These are phyloP conservation scores for Tulasnella sp. DNA, from an alignment of 768 basidiomycete genomes.

Conservation along the genomic window DNA sequence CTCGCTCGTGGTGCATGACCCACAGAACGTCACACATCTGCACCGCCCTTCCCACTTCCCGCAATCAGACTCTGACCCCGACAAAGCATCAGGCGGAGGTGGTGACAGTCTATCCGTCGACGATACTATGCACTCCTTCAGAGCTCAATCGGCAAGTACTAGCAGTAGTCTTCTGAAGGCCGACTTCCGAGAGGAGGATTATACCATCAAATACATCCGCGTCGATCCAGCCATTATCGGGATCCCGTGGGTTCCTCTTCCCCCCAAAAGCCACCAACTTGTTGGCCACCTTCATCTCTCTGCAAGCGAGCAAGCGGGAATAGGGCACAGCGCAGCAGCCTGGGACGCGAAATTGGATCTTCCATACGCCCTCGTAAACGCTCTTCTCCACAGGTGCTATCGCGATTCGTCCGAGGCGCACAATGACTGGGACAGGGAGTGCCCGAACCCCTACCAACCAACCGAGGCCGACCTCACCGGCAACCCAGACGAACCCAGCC, in stretches of 20 bases:
- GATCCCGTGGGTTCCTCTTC: neutral
- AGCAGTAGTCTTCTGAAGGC: neutral
- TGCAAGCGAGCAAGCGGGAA: neutral
- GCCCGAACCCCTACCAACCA: neutral
- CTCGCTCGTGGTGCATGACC: slow-evolving; percentile 3
- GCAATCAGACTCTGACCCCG: neutral
- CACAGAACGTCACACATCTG: neutral
- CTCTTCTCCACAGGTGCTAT: neutral
- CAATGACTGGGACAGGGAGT: neutral
- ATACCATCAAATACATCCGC: neutral
- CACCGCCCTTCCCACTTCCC: neutral
- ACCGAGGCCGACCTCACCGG: neutral
- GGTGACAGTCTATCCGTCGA: neutral
- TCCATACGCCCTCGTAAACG: neutral
- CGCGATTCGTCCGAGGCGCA: neutral
- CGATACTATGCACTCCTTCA: too few relatives aligned
- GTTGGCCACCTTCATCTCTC: neutral
- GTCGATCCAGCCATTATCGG: neutral
- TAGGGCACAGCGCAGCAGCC: neutral
- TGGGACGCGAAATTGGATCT: neutral
- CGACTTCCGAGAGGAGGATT: neutral
- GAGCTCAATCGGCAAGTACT: neutral
- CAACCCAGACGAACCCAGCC: neutral
- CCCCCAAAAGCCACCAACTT: neutral
- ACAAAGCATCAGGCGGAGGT: neutral